Conservation (phyloP, 495 filamentous ascomycete genomes). For the Xylaria longipes region DNA sequence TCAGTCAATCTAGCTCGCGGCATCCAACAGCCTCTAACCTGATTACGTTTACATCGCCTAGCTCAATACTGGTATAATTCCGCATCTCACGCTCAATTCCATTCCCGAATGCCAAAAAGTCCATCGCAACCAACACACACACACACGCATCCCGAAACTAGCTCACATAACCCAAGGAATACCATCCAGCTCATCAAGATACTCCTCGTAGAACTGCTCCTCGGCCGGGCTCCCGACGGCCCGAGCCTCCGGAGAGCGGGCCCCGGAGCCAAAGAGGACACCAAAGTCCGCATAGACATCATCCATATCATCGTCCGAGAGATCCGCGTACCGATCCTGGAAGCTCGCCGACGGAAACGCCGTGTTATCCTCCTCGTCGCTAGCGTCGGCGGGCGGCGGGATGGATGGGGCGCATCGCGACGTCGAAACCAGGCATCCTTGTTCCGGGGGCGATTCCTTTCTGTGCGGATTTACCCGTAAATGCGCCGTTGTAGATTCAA, state of each 20-base stretch:
- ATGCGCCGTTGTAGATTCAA: neutral
- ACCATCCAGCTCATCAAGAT: constrained; percentile 56
- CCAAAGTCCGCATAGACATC: constrained; percentile 58
- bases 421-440: neutral
- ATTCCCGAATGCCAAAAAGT: neutral
- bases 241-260: constrained; percentile 29
- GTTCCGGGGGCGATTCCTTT: neutral
- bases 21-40: neutral
- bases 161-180: constrained; percentile 41
- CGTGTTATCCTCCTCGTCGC: constrained; percentile 42
- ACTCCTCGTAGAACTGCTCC: constrained; percentile 46
- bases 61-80: neutral
- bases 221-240: constrained; percentile 18
- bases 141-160: neutral
- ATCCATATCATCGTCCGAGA: constrained; percentile 47
- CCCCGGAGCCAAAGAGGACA: constrained; percentile 48
- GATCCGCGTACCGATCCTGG: constrained; percentile 50
- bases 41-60: neutral
- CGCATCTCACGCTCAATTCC: neutral
- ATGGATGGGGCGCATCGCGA: neutral
- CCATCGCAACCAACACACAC: neutral
- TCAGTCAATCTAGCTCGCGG: neutral
- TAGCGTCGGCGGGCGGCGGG: neutral
- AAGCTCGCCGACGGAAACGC: constrained; percentile 53
- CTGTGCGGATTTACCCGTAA: neutral